A percentile compares a stretch with the other conserved stretches of the same genome.
These are phyloP conservation scores for Dianthus caryophyllus DNA, from an alignment of 148 eudicot species.

Conservation along the genomic window DNA sequence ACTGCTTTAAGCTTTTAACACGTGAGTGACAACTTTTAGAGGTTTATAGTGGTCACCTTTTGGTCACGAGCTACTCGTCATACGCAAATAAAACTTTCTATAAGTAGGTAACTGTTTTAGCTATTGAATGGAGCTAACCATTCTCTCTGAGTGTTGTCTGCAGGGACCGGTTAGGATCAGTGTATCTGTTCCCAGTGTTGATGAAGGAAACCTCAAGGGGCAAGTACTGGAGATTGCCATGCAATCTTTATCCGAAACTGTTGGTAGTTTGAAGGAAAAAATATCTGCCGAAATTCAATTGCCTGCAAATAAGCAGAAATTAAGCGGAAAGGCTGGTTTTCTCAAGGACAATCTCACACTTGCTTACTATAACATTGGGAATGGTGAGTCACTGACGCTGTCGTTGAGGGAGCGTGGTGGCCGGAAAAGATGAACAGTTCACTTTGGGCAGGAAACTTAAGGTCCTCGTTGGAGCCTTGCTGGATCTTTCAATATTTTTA, in stretches of 20 bases:
- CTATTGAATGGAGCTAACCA: conserved; percentile 7
- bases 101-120: background rate
- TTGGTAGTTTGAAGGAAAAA: conserved; percentile 73
- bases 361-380: conserved; percentile 65
- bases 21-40: too few relatives aligned
- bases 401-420: conserved; percentile 91
- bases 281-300: conserved; percentile 80
- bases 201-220: conserved; percentile 82
- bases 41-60: too few relatives aligned
- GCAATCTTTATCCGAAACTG: conserved; percentile 60
- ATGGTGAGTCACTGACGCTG: conserved; percentile 56
- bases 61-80: too few relatives aligned
- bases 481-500: conserved; percentile 19
- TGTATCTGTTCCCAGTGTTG: conserved; percentile 64
- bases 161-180: conserved; percentile 68
- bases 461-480: conserved; percentile 40
- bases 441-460: conserved; percentile 14
- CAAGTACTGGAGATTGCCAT: conserved; percentile 60
- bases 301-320: conserved; percentile 77
- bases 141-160: conserved; percentile 11
- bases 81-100: too few relatives aligned
- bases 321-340: conserved; percentile 86
- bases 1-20: too few relatives aligned
- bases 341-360: conserved; percentile 79
- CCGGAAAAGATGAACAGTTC: conserved; percentile 50